Conservation (phyloP, 208 protist species). For the Wallacemonas sp. region DNA sequence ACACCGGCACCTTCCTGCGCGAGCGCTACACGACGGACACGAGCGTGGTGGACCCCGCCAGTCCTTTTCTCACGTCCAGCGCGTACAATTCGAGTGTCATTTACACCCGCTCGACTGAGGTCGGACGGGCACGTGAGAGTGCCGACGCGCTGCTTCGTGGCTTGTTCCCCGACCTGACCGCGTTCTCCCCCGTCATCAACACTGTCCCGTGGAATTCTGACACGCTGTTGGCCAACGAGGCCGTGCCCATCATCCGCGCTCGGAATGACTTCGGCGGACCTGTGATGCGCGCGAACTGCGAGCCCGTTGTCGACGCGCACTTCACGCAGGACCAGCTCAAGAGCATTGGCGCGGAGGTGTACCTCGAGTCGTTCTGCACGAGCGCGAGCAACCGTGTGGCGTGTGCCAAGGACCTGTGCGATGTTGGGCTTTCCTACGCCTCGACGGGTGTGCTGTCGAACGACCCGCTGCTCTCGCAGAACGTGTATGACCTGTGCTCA, state of each 20-base stretch:
- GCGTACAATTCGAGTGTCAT: conserved; percentile 34
- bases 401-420: conserved; percentile 51
- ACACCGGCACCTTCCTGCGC: conserved; percentile 38
- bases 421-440: conserved; percentile 57
- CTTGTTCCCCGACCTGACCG: conserved; percentile 30
- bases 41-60: conserved; percentile 12
- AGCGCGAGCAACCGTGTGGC: conserved; percentile 7
- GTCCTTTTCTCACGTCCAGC: conserved; percentile 24
- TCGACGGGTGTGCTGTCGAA: conserved; percentile 28
- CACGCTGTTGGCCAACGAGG: conserved; percentile 23
- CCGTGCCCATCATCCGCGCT: conserved; percentile 16
- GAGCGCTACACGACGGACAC: conserved; percentile 27
- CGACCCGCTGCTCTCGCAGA: conserved; percentile 23
- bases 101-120: conserved; percentile 40
- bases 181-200: conserved; percentile 37
- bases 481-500: conserved; percentile 36
- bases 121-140: conserved; percentile 44
- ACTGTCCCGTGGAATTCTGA: conserved; percentile 16
- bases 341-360: conserved; percentile 29
- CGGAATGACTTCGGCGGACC: conserved; percentile 21
- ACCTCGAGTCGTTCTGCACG: conserved; percentile 36
- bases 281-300: conserved; percentile 1
- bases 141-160: conserved; percentile 33
- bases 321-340: conserved; percentile 25
- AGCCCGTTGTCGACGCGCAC: conserved; percentile 33